Evolutionary conservation across 257 asterid species (phyloP).

Genomic region (Solanum pimpinellifolium): DNA sequence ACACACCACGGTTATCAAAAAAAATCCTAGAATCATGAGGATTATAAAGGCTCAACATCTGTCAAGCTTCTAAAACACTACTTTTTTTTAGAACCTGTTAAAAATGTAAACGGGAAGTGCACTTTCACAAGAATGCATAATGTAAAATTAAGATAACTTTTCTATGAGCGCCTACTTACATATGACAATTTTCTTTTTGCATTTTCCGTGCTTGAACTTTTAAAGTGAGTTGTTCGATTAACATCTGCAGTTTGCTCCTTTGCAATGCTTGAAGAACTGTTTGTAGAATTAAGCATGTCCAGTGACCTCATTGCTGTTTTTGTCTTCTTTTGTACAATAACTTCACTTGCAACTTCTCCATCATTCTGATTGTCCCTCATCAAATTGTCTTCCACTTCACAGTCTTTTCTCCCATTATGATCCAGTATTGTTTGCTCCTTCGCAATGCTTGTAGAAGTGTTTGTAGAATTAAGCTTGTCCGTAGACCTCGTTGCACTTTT

Average conservation of each 20-base stretch:
- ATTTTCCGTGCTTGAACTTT: constrained; percentile 8
- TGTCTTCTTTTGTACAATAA: constrained; percentile 3
- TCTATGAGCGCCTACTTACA: constrained; percentile 25
- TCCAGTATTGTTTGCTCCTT: constrained; percentile 2
- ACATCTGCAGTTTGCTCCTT: constrained; percentile 10
- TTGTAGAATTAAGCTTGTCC: constrained; percentile 1
- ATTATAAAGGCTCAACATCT: neutral
- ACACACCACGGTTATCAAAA: neutral
- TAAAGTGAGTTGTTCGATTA: neutral
- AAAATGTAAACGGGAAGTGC: neutral
- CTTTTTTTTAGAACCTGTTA: neutral
- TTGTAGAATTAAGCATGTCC: constrained; percentile 1
- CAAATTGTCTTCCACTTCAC: neutral
- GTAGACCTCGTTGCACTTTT: constrained; percentile 2
- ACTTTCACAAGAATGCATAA: neutral
- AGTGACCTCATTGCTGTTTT: constrained; percentile 2
- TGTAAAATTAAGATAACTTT: neutral
- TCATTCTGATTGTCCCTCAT: neutral
- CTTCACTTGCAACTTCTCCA: constrained; percentile 4
- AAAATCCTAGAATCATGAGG: neutral
- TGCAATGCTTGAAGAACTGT: neutral
- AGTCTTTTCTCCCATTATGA: neutral
- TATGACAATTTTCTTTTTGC: constrained; percentile 20
- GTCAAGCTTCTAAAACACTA: neutral
- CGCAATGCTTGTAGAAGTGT: neutral